Evolutionary conservation across 192 early-diverging fungal species (phyloP), one percentile per base, ranked within the genome.

Genomic region (Chytriomyces confervae): DNA sequence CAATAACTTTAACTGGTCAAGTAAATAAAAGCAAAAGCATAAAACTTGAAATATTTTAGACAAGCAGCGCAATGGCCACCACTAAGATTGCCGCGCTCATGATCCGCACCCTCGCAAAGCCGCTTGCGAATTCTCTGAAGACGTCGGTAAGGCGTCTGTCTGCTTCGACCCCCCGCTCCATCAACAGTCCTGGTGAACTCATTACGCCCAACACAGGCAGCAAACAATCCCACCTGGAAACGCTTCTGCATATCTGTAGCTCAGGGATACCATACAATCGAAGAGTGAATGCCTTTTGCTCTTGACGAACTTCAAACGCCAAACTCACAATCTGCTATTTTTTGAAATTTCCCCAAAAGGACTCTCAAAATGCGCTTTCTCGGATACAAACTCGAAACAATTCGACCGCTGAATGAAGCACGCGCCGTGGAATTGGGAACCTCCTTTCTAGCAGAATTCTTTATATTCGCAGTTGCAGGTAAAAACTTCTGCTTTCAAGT

Each of bases 371-470:
- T 81, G 83, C 7, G 72, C 46, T 86, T 88, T 60, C 65, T 86
- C 13, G 84, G 84, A 48, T 84, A 84, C 77, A 82, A 79, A 61
- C 51, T 65, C 20, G 79, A 81, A 43, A 57, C 70, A 4, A 81
- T 88, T 68, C 80, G 79, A 29, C 86, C 86, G 7, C 76, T 88
- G 7, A 85, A 83, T 64, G 86, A 88, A 57, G 80, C 78, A 5
- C 65, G 75, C 53, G 86, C 86, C 11, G 83, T 88, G 8, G 86
- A 88, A 77, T 61, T 76, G 7, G 86, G 86, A 5, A 77, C 86
- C 16, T 69, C 60, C 8, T 85, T 88, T 44, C 68, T 88, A 18
- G 62, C 79, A 47, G 86, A 88, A 77, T 48, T 68, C 24, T 48
- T 88, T 20, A 71, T 88, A 13, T 84, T 88, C 65, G 18, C 68